Evolutionary conservation across 1,284 basidiomycete species (phyloP).

Genomic region (Heterobasidion irregulare): DNA sequence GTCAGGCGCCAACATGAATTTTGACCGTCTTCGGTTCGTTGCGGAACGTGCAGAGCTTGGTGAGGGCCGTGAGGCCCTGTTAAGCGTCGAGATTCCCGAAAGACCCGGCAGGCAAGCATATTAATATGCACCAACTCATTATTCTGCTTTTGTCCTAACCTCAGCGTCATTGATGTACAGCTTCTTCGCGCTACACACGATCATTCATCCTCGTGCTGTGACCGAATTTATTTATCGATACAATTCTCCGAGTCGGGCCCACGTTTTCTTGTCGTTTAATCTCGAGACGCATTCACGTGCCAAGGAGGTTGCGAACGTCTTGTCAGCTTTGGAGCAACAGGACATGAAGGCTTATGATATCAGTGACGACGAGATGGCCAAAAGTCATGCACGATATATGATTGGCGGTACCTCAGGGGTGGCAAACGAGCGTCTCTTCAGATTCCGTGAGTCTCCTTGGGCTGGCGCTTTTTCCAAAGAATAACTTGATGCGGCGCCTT

Average conservation of each 20-base stretch:
- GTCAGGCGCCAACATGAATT: slow-evolving; percentile 99
- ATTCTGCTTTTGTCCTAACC: neutral
- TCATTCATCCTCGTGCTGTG: slow-evolving; percentile 86
- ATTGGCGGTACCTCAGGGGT: slow-evolving; percentile 81
- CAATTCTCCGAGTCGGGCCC: slow-evolving; percentile 60
- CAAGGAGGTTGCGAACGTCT: slow-evolving; percentile 63
- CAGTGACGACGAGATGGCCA: slow-evolving; percentile 92
- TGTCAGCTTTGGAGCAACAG: slow-evolving; percentile 49
- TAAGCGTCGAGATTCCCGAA: slow-evolving; percentile 93
- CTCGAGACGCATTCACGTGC: slow-evolving; percentile 58
- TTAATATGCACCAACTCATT: neutral
- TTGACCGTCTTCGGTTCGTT: slow-evolving; percentile 92
- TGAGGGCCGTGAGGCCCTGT: slow-evolving; percentile 88
- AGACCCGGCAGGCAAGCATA: slow-evolving; percentile 72
- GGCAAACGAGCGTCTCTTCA: slow-evolving; percentile 82
- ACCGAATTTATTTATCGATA: slow-evolving; percentile 99
- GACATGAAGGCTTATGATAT: slow-evolving; percentile 87
- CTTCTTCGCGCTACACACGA: slow-evolving; percentile 81
- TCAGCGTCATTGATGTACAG: slow-evolving; percentile 30
- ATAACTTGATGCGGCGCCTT: neutral
- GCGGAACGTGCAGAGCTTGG: slow-evolving; percentile 97
- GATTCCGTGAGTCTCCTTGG: slow-evolving; percentile 67
- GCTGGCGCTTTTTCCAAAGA: neutral
- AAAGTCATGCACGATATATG: slow-evolving; percentile 92
- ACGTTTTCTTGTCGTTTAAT: slow-evolving; percentile 89